phyloP scores from a whole-genome alignment of 2,329 filamentous ascomycete genomes.

The Fonsecaea erecta region DNA sequence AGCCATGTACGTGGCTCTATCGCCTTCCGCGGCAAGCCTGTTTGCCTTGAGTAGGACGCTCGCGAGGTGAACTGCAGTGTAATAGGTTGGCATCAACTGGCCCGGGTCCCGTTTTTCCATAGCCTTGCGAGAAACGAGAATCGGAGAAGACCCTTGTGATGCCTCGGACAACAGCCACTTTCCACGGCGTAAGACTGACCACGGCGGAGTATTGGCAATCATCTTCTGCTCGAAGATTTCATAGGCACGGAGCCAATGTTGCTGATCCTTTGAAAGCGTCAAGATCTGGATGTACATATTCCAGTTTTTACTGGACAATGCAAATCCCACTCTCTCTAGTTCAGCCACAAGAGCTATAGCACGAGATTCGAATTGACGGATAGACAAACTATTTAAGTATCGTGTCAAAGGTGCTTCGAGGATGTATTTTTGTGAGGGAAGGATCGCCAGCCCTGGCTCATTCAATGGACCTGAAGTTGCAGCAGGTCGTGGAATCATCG shows the following conservation, averaged over 20 bases:
- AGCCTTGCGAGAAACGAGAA: conserved; percentile 40
- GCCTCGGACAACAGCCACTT: conserved; percentile 40
- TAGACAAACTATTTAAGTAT: conserved; percentile 58
- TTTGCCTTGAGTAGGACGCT: conserved; percentile 47
- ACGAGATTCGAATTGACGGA: conserved; percentile 59
- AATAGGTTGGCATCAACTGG: conserved; percentile 51
- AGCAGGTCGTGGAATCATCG: conserved; percentile 19
- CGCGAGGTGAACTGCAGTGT: conserved; percentile 51
- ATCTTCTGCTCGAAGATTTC: conserved; percentile 73
- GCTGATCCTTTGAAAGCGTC: conserved; percentile 61
- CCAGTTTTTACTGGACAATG: conserved; percentile 77
- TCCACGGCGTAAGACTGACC: conserved; percentile 54
- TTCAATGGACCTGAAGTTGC: conserved; percentile 12
- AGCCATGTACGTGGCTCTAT: conserved; percentile 39
- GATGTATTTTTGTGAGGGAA: conserved; percentile 53
- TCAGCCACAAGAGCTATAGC: conserved; percentile 59
- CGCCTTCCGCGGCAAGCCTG: conserved; percentile 43
- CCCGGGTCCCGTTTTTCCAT: conserved; percentile 40
- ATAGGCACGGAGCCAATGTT: conserved; percentile 66
- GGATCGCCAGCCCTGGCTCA: conserved; percentile 33
- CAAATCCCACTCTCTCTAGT: conserved; percentile 71
- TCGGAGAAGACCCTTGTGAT: conserved; percentile 39
- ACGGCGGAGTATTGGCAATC: conserved; percentile 79
- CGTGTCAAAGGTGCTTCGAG: conserved; percentile 55
- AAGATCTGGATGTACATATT: conserved; percentile 75